phyloP scores from a whole-genome alignment of 1,284 basidiomycete species.

The Volvariella volvacea region DNA sequence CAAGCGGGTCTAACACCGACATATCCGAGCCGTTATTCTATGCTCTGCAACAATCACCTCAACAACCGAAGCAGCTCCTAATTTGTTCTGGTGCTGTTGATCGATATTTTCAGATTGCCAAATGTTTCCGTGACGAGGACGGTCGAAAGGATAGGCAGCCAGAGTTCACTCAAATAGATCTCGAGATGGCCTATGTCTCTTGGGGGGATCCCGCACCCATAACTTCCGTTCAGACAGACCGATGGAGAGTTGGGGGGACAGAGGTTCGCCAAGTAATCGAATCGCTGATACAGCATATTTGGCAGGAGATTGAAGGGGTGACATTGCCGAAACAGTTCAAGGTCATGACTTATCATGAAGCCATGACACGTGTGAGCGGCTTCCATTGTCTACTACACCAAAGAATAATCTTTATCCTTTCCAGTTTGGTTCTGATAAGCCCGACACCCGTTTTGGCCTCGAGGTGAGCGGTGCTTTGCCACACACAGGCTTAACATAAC shows the following conservation, averaged over 20 bases:
- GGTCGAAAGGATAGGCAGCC: slow-evolving; percentile 92
- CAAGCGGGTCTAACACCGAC: slow-evolving; percentile 6
- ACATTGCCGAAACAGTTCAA: slow-evolving; percentile 56
- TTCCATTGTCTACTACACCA: slow-evolving; percentile 10
- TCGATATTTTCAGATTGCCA: slow-evolving; percentile 88
- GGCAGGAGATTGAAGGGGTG: slow-evolving; percentile 58
- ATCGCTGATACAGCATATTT: slow-evolving; percentile 65
- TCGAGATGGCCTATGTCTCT: slow-evolving; percentile 93
- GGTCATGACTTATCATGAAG: slow-evolving; percentile 81
- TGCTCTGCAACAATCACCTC: slow-evolving; percentile 90
- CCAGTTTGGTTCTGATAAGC: slow-evolving; percentile 93
- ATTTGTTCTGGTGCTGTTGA: slow-evolving; percentile 89
- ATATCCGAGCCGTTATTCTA: slow-evolving; percentile 63
- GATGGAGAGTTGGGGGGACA: slow-evolving; percentile 80
- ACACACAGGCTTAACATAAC: slow-evolving; percentile 10
- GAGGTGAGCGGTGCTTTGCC: slow-evolving; percentile 37
- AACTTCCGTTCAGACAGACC: slow-evolving; percentile 18
- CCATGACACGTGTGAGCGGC: slow-evolving; percentile 71
- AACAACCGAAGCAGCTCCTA: slow-evolving; percentile 93
- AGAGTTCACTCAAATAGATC: slow-evolving; percentile 94
- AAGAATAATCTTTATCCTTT: slow-evolving; percentile 12
- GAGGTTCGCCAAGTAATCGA: slow-evolving; percentile 78
- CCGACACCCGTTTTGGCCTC: slow-evolving; percentile 82
- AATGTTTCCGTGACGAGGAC: slow-evolving; percentile 94
- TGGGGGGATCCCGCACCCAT: slow-evolving; percentile 44